Evolutionary conservation across 2,329 filamentous ascomycete genomes (phyloP), one percentile per base, ranked within the genome.

Genomic region (Elsinoe necatrix): DNA sequence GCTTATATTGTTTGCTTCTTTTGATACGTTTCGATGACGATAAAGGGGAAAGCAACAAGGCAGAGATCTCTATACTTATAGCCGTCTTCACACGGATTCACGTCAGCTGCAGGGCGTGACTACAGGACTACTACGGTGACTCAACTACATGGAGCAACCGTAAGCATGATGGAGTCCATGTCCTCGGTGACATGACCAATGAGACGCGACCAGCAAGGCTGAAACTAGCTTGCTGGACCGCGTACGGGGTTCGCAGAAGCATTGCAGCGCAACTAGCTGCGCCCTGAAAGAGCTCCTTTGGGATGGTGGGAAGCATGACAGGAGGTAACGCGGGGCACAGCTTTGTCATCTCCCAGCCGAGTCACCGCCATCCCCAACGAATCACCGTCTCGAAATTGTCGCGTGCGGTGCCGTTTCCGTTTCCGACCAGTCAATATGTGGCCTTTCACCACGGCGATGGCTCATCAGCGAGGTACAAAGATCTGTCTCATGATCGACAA

Each of bases 151-250:
- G 41, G 41, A 21, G 41, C 23, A 25, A 45, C 23, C 11, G 41
- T 45, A 45, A 45, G 41, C 41, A 21, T 25, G 25, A 20, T 45
- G 41, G 20, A 45, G 41, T 25, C 20, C 41, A 45, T 25, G 41
- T 45, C n/a, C n/a, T n/a, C 41, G 31, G 14, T 39, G 34, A 52
- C 39, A 25, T 21, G 31, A 39, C 48, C 29, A 52, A 52, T 52
- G 18, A 52, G n/a, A 37, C 31, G 48, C 31, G 48, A 37, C 29
- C 9, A 52, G 31, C 20, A 5, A 34, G n/a, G 31, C 9, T n/a
- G 31, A 35, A 29, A 37, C 11, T 14, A 25, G 45, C 11, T 39
- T 3, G 14, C 18, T 34, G n/a, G 34, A 21, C n/a, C 29, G 25
- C n/a, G 48, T n/a, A 52, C 34, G 31, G 25, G 25, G 29, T 50